Evolutionary conservation across 2,329 filamentous ascomycete genomes (phyloP), one percentile per base, ranked within the genome.

Genomic region (Exophiala bonariae): DNA sequence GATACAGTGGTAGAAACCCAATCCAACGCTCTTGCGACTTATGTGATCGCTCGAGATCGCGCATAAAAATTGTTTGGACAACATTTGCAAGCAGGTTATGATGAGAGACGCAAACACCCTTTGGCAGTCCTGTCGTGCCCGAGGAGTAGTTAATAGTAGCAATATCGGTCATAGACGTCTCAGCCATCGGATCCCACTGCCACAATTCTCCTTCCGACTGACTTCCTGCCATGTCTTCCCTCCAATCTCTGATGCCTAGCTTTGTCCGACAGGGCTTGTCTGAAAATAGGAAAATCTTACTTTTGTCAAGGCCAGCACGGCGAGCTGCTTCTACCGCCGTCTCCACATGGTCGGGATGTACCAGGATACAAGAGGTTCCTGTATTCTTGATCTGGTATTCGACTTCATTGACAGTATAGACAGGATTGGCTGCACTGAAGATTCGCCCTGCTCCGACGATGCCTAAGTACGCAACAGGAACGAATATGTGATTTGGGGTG

Each of bases 401-500:
- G 11, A 76, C 68, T 61, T 80, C 77, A 76, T 36, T 5, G 8
- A 72, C 61, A 1, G 73, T 78, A 53, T 76, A 79, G 6, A 66
- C 63, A 9, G 77, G 75, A 55, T 79, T 80, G 4, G 70, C 74
- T 16, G 75, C 77, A 47, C 71, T 79, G 61, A 80, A 81, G 16
- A 77, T 68, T 49, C 67, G 71, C 2, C 76, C 76, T 26, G 70
- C 67, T 1, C 76, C 78, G 1, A 78, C 71, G 37, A 47, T 46
- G 20, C 43, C 42, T 10, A 45, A 23, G 42, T 45, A 45, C 11
- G 34, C 42, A 13, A 75, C 74, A 0, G 78, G 78, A 1, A 81
- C 71, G 52, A 77, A 78, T 32, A 81, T 73, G 50, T 80, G 76
- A 57, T 81, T 82, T 3, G 74, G 71, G 1, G 75, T 76, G 55